Conservation (phyloP, 495 filamentous ascomycete genomes). For the Neurospora tetrasperma region DNA sequence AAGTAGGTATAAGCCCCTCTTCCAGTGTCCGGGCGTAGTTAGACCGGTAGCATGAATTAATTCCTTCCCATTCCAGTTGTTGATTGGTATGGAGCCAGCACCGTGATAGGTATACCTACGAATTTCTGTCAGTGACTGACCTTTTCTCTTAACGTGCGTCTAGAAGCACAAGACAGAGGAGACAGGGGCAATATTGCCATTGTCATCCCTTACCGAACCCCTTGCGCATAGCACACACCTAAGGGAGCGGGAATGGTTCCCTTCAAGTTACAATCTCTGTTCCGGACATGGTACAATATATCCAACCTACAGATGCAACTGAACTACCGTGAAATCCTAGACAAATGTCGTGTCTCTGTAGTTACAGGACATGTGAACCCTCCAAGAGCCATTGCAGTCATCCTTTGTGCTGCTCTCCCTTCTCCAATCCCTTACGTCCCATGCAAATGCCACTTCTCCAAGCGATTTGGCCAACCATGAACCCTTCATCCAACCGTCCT, state of each 20-base stretch:
- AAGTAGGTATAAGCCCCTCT: background rate
- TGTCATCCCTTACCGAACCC: background rate
- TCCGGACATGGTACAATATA: background rate
- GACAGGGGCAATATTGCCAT: background rate
- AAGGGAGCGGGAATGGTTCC: background rate
- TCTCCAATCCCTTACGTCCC: background rate
- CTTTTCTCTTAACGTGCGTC: background rate
- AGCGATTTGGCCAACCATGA: background rate
- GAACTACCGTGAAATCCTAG: background rate
- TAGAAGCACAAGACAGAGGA: background rate
- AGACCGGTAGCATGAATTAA: background rate
- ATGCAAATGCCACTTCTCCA: background rate
- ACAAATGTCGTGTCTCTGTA: background rate
- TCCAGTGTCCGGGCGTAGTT: background rate
- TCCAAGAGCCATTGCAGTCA: background rate
- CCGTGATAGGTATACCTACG: background rate
- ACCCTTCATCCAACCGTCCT: background rate
- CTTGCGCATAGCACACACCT: background rate
- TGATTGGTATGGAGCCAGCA: background rate
- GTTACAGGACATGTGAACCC: background rate
- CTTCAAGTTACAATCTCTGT: background rate
- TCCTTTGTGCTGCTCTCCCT: background rate
- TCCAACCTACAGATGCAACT: background rate
- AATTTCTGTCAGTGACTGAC: background rate
- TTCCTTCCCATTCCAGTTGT: background rate